Conservation (phyloP, 441 rosid genomes). For the Pelargonium cotyledonis region DNA sequence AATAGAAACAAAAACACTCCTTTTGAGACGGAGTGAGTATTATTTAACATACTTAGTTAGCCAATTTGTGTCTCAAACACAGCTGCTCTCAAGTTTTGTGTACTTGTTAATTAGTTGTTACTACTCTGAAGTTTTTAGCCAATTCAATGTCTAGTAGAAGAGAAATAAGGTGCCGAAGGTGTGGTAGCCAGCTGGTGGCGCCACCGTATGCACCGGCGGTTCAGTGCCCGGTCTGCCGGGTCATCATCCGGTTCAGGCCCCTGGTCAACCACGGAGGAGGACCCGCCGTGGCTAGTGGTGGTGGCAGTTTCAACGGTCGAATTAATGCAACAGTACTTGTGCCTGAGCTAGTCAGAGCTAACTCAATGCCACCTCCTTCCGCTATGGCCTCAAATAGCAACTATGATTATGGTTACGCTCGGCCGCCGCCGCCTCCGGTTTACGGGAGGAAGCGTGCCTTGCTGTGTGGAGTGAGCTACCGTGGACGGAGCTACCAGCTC, state of each 20-base stretch:
- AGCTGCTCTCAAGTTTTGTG: background rate
- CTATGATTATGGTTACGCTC: too few relatives aligned
- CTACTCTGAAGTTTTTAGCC: too few relatives aligned
- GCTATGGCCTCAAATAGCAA: background rate
- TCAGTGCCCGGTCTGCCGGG: constrained; percentile 44
- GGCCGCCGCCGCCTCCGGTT: constrained; percentile 27
- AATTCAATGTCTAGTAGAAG: constrained; percentile 32
- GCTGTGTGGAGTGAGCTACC: constrained; percentile 60
- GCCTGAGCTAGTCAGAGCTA: background rate
- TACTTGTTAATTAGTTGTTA: too few relatives aligned
- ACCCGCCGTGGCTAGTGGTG: constrained; percentile 15
- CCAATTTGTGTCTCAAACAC: background rate
- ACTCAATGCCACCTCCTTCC: background rate
- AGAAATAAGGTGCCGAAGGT: constrained; percentile 41
- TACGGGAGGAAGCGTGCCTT: constrained; percentile 65
- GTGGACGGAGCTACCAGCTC: constrained; percentile 44
- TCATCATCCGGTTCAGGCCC: constrained; percentile 33
- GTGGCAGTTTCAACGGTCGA: background rate
- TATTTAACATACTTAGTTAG: background rate
- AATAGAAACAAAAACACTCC: too few relatives aligned
- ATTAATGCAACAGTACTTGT: constrained; percentile 8
- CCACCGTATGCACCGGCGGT: constrained; percentile 33
- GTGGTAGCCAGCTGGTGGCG: constrained; percentile 40
- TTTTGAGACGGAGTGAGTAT: too few relatives aligned
- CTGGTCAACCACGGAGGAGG: constrained; percentile 17